Base-by-base conservation (phyloP, 495 filamentous ascomycete species). In the Thermothielavioides terrestris region DNA sequence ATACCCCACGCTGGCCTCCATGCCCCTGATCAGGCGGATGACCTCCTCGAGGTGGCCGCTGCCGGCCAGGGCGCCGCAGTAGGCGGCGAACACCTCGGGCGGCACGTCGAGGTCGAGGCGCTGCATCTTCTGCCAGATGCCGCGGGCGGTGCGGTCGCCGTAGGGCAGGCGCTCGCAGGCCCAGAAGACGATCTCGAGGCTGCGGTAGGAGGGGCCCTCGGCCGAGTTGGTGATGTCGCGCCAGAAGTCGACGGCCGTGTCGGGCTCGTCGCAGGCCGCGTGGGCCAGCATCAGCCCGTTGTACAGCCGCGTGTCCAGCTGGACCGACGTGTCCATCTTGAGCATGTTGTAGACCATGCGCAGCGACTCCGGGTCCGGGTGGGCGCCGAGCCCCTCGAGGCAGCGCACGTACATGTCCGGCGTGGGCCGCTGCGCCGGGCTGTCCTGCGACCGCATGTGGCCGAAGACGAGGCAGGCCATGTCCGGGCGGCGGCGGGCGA, bases 231-330 rank as follows among this genome's bases (percentile, higher is more conserved):
- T 77, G 39, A 97, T 88, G 22, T 94, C 78, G 17, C 78, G 73
- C 85, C 91, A 98, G 54, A 89, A 86, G 28, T 79, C 75, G 55
- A 92, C 71, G 12, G 84, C 85, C 31, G 77, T 75, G 45, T 74
- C 64, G 0, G 82, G 70, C 42, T 80, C 70, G 1, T 76, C 85
- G 61, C 81, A 85, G 1, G 77, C 75, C 2, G 76, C 76, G 59
- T 94, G 91, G 0, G 84, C 92, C 22, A 90, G 71, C 85, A 98
- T 95, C 22, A 98, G 70, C 0, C 82, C 77, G 56, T 95, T 95
- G 42, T 81, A 73, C 1, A 97, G 63, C 41, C 69, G 70, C 2
- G 91, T 96, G 61, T 80, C 83, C 14, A 84, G 72, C 49, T 92
- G 83, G 30, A 97, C 73, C 36, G 78, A 74, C 8, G 80, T 70